Conservation (phyloP, 176 grass and related monocot species). For the Carex myosuroides region DNA sequence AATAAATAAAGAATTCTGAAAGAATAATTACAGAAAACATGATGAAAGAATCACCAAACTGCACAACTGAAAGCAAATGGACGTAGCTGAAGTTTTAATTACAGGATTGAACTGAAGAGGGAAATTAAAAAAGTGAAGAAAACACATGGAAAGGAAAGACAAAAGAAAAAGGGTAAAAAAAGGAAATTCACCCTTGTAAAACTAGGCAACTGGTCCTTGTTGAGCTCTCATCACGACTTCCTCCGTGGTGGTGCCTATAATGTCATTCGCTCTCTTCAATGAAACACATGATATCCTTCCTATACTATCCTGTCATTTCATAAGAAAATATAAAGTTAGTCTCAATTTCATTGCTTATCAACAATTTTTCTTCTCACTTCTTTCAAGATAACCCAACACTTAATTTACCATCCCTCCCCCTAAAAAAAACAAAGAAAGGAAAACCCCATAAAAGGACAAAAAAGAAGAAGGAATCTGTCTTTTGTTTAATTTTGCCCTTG, state of each 20-base stretch:
- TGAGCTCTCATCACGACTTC: conserved; percentile 73
- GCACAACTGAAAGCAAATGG: conserved; percentile 4
- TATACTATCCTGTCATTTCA: conserved; percentile 48
- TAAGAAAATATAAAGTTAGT: background rate
- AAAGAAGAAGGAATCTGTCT: background rate
- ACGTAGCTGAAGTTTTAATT: background rate
- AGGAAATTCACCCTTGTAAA: background rate
- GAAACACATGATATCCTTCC: conserved; percentile 58
- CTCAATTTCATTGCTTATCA: background rate
- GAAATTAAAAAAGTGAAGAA: background rate
- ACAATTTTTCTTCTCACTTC: background rate
- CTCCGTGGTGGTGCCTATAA: conserved; percentile 85
- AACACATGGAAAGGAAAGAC: background rate
- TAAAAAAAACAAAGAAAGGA: background rate
- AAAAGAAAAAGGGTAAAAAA: background rate
- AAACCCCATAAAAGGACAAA: background rate
- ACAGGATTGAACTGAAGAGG: background rate
- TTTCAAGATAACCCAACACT: background rate
- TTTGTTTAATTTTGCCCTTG: background rate
- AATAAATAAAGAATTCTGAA: conserved; percentile 1
- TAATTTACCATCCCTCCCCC: background rate
- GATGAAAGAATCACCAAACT: conserved; percentile 25
- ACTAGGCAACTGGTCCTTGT: conserved; percentile 27
- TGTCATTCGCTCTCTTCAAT: conserved; percentile 76
- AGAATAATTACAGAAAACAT: conserved; percentile 20